Base-by-base conservation (phyloP, 2,329 filamentous ascomycete species). In the Aplosporella prunicola region DNA sequence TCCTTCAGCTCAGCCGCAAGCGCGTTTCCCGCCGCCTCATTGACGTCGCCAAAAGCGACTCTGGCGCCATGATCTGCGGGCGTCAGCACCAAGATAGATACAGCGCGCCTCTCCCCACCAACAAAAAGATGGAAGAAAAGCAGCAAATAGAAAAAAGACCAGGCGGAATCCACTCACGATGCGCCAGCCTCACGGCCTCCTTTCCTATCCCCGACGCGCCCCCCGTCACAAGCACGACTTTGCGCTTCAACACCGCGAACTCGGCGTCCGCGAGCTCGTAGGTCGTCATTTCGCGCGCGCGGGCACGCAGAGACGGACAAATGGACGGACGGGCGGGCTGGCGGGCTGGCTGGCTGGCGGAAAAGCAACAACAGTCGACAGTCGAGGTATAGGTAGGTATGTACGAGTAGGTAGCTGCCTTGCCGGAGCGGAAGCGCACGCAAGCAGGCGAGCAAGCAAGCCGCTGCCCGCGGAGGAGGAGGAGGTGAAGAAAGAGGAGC, bases 141-240 rank as follows among this genome's bases (percentile, higher is more conserved):
- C 22, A 24, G 22, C 2, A 16, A 10, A 28, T 15, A 9, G 26
- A 23, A 28, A 8, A 9, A 20, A 11, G 10, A 13, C 3, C 20
- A 24, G 4, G 9, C 13, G 24, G 16, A n/a, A 14, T 10, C 15
- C 26, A 9, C 31, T 39, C 31, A 49, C 48, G 41, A 35, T 43
- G 43, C 22, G 48, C 48, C 31, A 47, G 45, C 5, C 36, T 42
- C 3, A 47, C 47, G 8, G 48, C 44, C 11, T 39, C 30, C 11
- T 44, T 41, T 9, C 48, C 48, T 35, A 51, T 51, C 9, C 48
- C 48, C 2, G 44, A 47, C 8, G 46, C 48, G 9, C 46, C 47
- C 29, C 48, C 48, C 5, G 48, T 51, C n/a, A 51, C 33, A 4
- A 51, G 41, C 3, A 51, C 42, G 10, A 48, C 46, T 36, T 45